These are phyloP conservation scores for Exophiala calicioides DNA, from an alignment of 2,329 filamentous ascomycete genomes.

Conservation along the genomic window DNA sequence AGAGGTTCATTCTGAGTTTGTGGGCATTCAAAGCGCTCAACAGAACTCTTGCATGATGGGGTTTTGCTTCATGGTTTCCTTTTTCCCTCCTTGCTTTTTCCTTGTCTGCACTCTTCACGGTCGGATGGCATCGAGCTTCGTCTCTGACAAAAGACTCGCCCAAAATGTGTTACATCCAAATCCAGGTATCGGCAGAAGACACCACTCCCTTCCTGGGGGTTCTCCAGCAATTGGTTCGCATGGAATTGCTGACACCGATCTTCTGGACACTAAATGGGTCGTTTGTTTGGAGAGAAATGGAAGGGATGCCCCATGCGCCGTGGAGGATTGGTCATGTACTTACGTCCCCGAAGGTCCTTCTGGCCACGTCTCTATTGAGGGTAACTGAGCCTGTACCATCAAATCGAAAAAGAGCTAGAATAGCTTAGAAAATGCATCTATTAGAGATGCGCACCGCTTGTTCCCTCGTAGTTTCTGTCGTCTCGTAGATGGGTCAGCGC, in stretches of 20 bases:
- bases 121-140: neutral
- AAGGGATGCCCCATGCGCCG: conserved; percentile 10
- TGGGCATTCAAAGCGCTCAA: conserved; percentile 10
- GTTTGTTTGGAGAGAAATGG: too few species aligned
- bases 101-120: conserved; percentile 6
- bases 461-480: neutral
- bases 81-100: conserved; percentile 7
- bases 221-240: conserved; percentile 12
- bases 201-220: too few species aligned
- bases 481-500: too few species aligned
- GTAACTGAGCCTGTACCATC: conserved; percentile 22
- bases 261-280: too few species aligned
- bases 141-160: conserved; percentile 4
- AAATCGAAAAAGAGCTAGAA: conserved; percentile 15
- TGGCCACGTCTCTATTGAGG: conserved; percentile 9
- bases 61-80: conserved; percentile 15
- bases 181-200: conserved; percentile 2
- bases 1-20: conserved; percentile 11
- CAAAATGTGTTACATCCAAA: conserved; percentile 7
- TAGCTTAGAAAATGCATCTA: conserved; percentile 24
- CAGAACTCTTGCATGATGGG: conserved; percentile 23
- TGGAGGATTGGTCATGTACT: conserved; percentile 22
- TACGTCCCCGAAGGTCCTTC: conserved; percentile 11
- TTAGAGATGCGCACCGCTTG: conserved; percentile 7
- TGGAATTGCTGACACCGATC: conserved; percentile 1